Conservation (phyloP, 768 basidiomycete species). For the Termitomyces heimii region DNA sequence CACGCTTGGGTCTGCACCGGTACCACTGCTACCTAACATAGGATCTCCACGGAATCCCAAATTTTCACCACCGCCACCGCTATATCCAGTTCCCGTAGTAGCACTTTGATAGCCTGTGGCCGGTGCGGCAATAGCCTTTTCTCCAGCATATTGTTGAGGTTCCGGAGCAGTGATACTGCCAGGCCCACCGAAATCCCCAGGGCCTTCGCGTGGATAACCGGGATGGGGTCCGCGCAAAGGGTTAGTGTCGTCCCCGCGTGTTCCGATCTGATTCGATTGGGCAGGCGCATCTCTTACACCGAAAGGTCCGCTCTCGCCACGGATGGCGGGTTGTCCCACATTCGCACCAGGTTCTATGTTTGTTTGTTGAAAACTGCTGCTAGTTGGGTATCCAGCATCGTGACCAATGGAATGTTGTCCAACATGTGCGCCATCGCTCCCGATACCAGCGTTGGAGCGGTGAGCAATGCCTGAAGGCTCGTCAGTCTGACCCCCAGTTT, state of each 20-base stretch:
- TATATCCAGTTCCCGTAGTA: not conserved
- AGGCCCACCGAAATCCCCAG: not conserved
- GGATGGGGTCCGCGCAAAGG: not conserved
- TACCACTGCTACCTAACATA: conserved; percentile 3
- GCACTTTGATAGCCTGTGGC: not conserved
- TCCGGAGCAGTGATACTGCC: not conserved
- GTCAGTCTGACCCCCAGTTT: not conserved
- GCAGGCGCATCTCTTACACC: not conserved
- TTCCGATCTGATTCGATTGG: not conserved
- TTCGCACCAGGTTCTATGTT: not conserved
- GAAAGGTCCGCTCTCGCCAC: not conserved
- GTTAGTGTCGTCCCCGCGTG: not conserved
- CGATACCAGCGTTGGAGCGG: not conserved
- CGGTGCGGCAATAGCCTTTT: not conserved
- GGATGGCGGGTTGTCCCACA: not conserved
- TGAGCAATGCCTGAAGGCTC: not conserved
- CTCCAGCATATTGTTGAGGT: not conserved
- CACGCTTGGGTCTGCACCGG: conserved; percentile 1
- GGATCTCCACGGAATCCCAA: conserved; percentile 1
- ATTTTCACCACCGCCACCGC: conserved; percentile 7
- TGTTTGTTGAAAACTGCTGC: not conserved
- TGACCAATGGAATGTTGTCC: not conserved
- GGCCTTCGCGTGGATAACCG: not conserved
- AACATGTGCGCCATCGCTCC: not conserved
- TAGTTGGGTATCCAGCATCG: not conserved